These are phyloP conservation scores for Entamoeba dispar DNA, from an alignment of 208 protist genomes.

Conservation along the genomic window DNA sequence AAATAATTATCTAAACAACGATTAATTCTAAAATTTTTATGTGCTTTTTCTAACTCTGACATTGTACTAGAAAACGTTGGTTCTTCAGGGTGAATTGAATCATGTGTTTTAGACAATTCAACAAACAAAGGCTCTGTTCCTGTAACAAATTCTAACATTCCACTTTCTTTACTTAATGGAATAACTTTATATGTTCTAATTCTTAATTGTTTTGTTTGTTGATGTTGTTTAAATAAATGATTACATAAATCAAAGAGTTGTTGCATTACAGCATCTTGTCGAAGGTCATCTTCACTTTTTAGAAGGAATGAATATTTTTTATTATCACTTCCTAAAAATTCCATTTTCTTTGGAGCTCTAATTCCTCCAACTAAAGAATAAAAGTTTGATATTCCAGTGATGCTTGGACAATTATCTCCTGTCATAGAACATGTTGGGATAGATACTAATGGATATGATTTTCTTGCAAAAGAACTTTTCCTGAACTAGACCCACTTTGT, in stretches of 20 bases:
- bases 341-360: background rate
- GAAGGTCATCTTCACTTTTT: constrained; percentile 21
- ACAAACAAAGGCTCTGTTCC: background rate
- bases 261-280: constrained; percentile 24
- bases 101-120: background rate
- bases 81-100: background rate
- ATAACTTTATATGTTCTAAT: constrained; percentile 10
- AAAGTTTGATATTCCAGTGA: background rate
- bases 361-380: background rate
- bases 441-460: background rate
- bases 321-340: background rate
- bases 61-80: background rate
- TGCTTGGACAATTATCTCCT: background rate
- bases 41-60: background rate
- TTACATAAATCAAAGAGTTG: constrained; percentile 20
- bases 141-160: constrained; percentile 16
- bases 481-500: too few relatives aligned
- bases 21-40: background rate
- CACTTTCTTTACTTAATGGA: constrained; percentile 11
- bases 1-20: background rate
- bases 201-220: background rate
- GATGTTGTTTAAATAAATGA: background rate
- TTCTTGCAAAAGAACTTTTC: background rate
- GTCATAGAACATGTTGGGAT: background rate
- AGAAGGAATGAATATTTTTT: constrained; percentile 9